phyloP scores from a whole-genome alignment of 179 eudicot genomes.

The Sideroxylon spinosum region DNA sequence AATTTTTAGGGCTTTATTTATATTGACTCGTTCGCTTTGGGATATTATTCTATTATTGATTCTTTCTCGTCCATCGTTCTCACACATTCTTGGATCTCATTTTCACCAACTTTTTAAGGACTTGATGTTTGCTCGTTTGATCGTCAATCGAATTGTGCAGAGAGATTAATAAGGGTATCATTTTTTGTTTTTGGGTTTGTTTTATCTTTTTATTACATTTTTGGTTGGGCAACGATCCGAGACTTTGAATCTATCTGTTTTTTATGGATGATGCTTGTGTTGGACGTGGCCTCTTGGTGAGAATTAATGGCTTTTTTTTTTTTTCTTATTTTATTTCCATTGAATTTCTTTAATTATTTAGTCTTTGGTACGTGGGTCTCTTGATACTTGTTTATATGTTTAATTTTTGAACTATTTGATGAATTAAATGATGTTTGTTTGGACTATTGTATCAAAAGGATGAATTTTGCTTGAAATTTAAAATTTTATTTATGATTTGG shows the following conservation, averaged over 20 bases:
- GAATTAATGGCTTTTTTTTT: background rate
- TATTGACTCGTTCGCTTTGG: background rate
- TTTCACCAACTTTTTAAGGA: background rate
- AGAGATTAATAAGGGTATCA: background rate
- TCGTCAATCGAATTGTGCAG: background rate
- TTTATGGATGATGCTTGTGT: background rate
- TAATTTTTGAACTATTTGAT: background rate
- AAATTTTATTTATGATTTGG: too few relatives aligned
- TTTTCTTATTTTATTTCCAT: too few relatives aligned
- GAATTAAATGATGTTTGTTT: background rate
- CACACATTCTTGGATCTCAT: background rate
- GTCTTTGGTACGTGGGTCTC: background rate
- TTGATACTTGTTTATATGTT: background rate
- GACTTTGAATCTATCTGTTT: background rate
- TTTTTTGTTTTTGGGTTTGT: background rate
- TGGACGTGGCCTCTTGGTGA: constrained; percentile 15
- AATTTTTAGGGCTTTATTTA: background rate
- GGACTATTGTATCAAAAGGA: background rate
- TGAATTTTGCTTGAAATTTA: background rate
- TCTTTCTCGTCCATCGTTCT: background rate
- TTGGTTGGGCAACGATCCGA: background rate
- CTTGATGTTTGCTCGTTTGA: background rate
- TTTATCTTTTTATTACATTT: background rate
- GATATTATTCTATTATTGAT: background rate
- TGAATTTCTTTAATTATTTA: background rate